Evolutionary conservation across 2,329 filamentous ascomycete genomes (phyloP).

Genomic region (Nemania sp.): DNA sequence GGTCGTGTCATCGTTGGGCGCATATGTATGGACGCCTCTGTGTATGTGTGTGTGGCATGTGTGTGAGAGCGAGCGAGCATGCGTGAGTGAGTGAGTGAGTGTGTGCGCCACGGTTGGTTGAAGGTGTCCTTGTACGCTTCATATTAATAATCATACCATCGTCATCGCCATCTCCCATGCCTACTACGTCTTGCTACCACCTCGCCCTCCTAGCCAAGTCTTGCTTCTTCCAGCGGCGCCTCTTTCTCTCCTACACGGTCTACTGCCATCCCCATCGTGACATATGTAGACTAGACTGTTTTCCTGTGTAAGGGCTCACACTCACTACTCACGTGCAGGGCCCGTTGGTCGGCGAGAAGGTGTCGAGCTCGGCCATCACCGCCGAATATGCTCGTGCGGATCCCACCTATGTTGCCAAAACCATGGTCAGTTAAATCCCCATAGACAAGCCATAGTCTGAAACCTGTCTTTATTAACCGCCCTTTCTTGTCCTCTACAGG

Average conservation of each 20-base stretch:
- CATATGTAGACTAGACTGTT: constrained; percentile 3
- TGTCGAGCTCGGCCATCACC: constrained; percentile 75
- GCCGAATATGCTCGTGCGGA: constrained; percentile 89
- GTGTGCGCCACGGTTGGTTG: no score
- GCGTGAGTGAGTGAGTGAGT: no score
- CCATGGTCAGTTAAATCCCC: constrained; percentile 63
- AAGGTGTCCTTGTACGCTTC: no score
- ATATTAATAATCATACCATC: no score
- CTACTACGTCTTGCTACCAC: not conserved
- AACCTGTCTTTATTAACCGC: constrained; percentile 25
- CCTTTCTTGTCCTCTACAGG: constrained; percentile 52
- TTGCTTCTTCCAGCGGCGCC: not conserved
- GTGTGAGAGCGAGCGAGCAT: no score
- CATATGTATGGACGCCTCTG: no score
- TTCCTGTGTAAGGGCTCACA: constrained; percentile 21
- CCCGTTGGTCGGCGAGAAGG: constrained; percentile 77
- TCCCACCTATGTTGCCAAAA: constrained; percentile 82
- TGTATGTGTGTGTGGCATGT: no score
- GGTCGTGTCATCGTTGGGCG: no score
- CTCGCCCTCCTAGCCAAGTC: not conserved
- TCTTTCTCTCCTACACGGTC: not conserved
- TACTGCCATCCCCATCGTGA: constrained; percentile 6
- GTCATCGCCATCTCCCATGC: not conserved
- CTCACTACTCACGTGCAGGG: constrained; percentile 59
- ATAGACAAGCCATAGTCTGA: not conserved